A percentile compares a stretch with the other conserved stretches of the same genome.
Conservation (phyloP, 2,329 filamentous ascomycete genomes). For the Fusarium sp. region DNA sequence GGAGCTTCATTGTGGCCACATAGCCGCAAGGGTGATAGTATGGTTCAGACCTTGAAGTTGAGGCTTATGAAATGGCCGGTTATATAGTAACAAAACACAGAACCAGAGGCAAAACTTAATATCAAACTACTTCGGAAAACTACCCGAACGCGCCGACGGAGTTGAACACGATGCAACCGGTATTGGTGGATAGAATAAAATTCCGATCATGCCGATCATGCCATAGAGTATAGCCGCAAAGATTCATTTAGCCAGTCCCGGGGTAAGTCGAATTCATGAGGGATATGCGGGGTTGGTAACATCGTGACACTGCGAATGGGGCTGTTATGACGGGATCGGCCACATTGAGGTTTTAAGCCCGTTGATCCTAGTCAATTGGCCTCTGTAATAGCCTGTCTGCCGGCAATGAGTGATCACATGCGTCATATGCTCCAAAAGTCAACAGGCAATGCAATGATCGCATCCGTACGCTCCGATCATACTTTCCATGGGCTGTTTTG, state of each 20-base stretch:
- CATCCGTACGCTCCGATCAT: background rate
- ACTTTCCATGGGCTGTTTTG: background rate
- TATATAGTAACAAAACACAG: slow-evolving; percentile 1
- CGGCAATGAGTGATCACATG: background rate
- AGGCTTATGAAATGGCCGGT: background rate
- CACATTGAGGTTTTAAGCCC: background rate
- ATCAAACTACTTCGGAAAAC: slow-evolving; percentile 4
- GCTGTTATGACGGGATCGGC: slow-evolving; percentile 13
- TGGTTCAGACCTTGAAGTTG: no score
- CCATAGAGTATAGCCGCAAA: background rate
- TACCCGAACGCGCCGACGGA: slow-evolving; percentile 21
- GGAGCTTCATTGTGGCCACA: slow-evolving; percentile 23
- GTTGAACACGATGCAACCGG: background rate
- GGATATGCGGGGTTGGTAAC: background rate
- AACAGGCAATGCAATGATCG: background rate
- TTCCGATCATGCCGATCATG: slow-evolving; percentile 10
- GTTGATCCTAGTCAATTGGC: slow-evolving; percentile 4
- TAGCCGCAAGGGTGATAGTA: no score
- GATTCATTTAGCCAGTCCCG: slow-evolving; percentile 33
- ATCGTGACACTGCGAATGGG: slow-evolving; percentile 12
- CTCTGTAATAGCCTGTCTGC: background rate
- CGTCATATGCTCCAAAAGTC: background rate
- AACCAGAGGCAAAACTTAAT: no score
- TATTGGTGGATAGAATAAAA: slow-evolving; percentile 34
- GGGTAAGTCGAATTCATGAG: slow-evolving; percentile 16